Percentiles rank a stretch among this genome's conserved stretches.
Evolutionary conservation across 495 filamentous ascomycete species (phyloP).

Genomic region (Penicillium manginii): DNA sequence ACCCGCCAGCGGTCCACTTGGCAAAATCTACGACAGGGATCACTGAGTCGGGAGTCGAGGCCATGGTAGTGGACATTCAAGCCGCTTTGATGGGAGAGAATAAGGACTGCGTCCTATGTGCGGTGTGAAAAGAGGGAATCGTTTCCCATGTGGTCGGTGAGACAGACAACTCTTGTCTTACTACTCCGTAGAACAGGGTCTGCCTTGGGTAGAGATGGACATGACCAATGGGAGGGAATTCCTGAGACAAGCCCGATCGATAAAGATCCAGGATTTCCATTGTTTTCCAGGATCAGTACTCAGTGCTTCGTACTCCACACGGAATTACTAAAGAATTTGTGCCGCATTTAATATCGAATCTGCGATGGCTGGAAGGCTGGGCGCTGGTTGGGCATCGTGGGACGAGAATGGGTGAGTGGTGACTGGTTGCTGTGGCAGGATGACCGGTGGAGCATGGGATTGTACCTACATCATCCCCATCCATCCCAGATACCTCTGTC

Average conservation of each 20-base stretch:
- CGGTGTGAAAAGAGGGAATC: too few relatives aligned
- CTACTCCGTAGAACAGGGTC: too few relatives aligned
- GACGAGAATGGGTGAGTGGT: neutral
- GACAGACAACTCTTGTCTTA: neutral
- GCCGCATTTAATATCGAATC: neutral
- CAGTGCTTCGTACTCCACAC: too few relatives aligned
- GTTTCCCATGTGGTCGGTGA: neutral
- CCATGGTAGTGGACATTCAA: neutral
- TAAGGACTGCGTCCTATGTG: neutral
- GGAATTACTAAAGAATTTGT: neutral
- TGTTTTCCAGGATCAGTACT: neutral
- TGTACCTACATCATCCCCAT: slow-evolving; percentile 23
- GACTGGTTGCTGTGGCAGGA: slow-evolving; percentile 41
- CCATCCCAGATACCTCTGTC: slow-evolving; percentile 18
- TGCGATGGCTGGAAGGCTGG: slow-evolving; percentile 10
- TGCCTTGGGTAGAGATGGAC: too few relatives aligned
- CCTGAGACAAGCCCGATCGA: too few relatives aligned
- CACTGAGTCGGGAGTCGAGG: neutral
- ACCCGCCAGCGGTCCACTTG: slow-evolving; percentile 37
- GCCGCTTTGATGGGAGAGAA: neutral
- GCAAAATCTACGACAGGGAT: slow-evolving; percentile 62
- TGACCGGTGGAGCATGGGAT: slow-evolving; percentile 40
- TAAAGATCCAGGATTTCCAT: too few relatives aligned
- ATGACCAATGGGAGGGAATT: too few relatives aligned
- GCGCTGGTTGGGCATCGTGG: slow-evolving; percentile 30